These are phyloP conservation scores for Holtermanniella nyarrowii DNA, from an alignment of 768 basidiomycete species.

Conservation along the genomic window DNA sequence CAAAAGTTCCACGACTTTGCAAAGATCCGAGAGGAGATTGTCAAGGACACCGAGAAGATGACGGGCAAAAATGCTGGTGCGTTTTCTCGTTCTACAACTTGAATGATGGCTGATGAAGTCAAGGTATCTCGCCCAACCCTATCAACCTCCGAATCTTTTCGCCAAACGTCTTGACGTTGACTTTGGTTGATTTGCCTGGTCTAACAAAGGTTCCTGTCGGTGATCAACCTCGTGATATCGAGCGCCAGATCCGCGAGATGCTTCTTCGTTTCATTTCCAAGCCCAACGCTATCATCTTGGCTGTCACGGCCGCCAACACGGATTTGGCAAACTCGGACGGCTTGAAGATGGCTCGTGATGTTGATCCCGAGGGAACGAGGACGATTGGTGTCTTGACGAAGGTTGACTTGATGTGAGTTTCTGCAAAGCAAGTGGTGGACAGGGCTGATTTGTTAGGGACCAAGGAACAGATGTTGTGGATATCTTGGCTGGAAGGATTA, in stretches of 20 bases:
- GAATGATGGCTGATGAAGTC: neutral
- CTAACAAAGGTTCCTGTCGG: constrained; percentile 87
- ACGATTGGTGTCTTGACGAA: constrained; percentile 99
- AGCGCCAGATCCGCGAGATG: constrained; percentile 96
- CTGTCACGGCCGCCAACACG: constrained; percentile 88
- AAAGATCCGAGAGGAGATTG: constrained; percentile 92
- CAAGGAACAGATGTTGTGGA: constrained; percentile 96
- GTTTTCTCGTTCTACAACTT: constrained; percentile 7
- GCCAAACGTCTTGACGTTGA: constrained; percentile 91
- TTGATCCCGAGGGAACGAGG: constrained; percentile 90
- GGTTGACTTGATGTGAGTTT: constrained; percentile 85
- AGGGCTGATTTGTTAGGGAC: constrained; percentile 56
- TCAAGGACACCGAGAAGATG: constrained; percentile 94
- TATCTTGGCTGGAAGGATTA: constrained; percentile 92
- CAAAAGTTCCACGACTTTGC: constrained; percentile 97
- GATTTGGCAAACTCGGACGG: constrained; percentile 99
- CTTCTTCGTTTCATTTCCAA: constrained; percentile 88
- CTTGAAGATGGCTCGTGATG: constrained; percentile 86
- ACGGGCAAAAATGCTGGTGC: constrained; percentile 84
- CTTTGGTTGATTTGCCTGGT: constrained; percentile 93
- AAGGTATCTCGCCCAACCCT: constrained; percentile 87
- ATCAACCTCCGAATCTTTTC: constrained; percentile 98
- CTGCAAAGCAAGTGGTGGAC: neutral
- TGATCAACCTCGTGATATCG: constrained; percentile 93
- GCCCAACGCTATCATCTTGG: constrained; percentile 90